These are phyloP conservation scores for Suillus subaureus DNA, from an alignment of 768 basidiomycete species.

Conservation along the genomic window DNA sequence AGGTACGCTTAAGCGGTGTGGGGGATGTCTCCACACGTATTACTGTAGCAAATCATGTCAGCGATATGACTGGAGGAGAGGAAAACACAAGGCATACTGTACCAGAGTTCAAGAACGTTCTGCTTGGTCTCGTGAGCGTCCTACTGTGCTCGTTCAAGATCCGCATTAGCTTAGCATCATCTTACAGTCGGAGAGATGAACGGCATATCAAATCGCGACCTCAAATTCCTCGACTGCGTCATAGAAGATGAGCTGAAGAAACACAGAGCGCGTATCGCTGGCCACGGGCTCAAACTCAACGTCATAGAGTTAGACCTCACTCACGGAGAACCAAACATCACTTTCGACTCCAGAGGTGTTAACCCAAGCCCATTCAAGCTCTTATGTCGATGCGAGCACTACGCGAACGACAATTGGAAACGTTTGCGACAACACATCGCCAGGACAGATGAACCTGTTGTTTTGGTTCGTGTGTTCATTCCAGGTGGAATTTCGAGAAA, in stretches of 20 bases:
- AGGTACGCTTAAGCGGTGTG: slow-evolving; percentile 27
- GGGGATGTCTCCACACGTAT: slow-evolving; percentile 31
- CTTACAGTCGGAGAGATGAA: slow-evolving; percentile 25
- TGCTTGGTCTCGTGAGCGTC: slow-evolving; percentile 20
- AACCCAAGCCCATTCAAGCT: slow-evolving; percentile 26
- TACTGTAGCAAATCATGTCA: slow-evolving; percentile 32
- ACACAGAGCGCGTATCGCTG: slow-evolving; percentile 15
- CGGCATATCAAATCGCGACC: slow-evolving; percentile 25
- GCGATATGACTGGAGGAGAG: slow-evolving; percentile 28
- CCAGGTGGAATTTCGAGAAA: slow-evolving; percentile 30
- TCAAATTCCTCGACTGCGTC: slow-evolving; percentile 29
- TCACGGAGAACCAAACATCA: slow-evolving; percentile 10
- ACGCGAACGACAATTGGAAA: slow-evolving; percentile 27
- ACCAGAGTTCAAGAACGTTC: slow-evolving; percentile 22
- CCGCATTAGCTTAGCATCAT: background rate
- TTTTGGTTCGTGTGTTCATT: slow-evolving; percentile 31
- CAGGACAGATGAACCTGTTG: slow-evolving; percentile 16
- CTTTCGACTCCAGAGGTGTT: slow-evolving; percentile 25
- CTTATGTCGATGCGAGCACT: slow-evolving; percentile 27
- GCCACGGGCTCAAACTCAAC: slow-evolving; percentile 20
- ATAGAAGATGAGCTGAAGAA: slow-evolving; percentile 29
- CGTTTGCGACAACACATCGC: slow-evolving; percentile 19
- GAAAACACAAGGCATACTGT: slow-evolving; percentile 32
- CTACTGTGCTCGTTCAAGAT: background rate
- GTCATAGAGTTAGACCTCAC: slow-evolving; percentile 30